Evolutionary conservation across 2,329 filamentous ascomycete species (phyloP).

Genomic region (Diaporthe caulivora): DNA sequence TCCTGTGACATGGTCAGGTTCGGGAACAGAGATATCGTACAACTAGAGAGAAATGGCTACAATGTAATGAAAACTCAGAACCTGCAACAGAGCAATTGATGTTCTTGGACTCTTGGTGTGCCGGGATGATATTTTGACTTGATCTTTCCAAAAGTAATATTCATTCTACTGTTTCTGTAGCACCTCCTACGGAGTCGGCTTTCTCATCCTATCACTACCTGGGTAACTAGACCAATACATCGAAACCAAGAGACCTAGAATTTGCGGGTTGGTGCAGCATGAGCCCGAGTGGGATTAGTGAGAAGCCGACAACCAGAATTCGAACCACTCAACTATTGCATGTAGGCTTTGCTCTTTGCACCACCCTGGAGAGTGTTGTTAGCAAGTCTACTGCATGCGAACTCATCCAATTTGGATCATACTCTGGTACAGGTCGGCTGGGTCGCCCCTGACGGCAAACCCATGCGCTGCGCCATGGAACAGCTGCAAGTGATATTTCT

Average conservation of each 20-base stretch:
- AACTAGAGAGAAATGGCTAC: too few relatives aligned
- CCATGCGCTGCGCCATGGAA: conserved; percentile 73
- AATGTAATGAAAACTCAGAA: too few relatives aligned
- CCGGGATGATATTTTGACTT: too few relatives aligned
- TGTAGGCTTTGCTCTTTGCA: conserved; percentile 48
- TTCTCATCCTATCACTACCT: background rate
- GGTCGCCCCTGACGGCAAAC: conserved; percentile 71
- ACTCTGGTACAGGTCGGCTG: conserved; percentile 56
- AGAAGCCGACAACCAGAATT: conserved; percentile 44
- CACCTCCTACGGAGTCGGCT: background rate
- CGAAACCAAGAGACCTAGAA: background rate
- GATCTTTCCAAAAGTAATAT: too few relatives aligned
- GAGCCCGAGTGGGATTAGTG: background rate
- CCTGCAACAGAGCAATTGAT: too few relatives aligned
- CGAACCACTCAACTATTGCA: conserved; percentile 47
- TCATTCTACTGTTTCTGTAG: too few relatives aligned
- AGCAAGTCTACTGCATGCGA: background rate
- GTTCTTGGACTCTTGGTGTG: too few relatives aligned
- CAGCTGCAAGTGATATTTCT: conserved; percentile 72
- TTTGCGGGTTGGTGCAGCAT: background rate
- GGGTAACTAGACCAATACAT: too few relatives aligned
- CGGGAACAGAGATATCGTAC: too few relatives aligned
- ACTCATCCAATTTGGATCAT: conserved; percentile 31
- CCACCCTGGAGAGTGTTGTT: conserved; percentile 43
- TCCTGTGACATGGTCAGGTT: too few relatives aligned